Base-by-base conservation (phyloP, 129 eudicot genomes). In the Scalesia atractyloides region DNA sequence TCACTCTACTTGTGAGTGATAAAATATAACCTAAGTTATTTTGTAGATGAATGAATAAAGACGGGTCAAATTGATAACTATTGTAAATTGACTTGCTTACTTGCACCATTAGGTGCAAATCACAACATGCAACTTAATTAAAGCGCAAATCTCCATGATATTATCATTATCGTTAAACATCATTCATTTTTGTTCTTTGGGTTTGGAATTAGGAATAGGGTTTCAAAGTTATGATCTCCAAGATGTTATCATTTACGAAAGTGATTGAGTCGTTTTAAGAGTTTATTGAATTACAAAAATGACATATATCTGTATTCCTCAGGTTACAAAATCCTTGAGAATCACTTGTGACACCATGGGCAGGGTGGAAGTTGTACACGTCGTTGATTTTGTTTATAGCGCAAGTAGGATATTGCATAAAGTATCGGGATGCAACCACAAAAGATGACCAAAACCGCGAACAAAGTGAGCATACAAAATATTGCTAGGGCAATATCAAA, bases 281-380 rank as follows among this genome's bases (percentile, higher is more conserved):
- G 15, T 47, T 67, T 26, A 26, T 57, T 30, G n/a, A 22, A 24
- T 68, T 66, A 68, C 72, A 48, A 48, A 56, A 68, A 68, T 68
- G 24, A 6, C 16, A 72, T 58, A 41, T 30, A 41, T 14, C 19
- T 58, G 56, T 20, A 66, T 68, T 33, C 30, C 30, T 20, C 53
- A 7, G 58, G 56, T 9, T 41, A 58, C 46, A 30, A 15, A 58
- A 12, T 58, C 30, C 74, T 53, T 9, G 36, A 13, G 16, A 53
- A 69, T 19, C 41, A 72, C 68, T 72, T 57, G 76, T 57, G 67
- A 57, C 76, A 72, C 76, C 76, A 72, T 11, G 67, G 76, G 68
- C 76, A 72, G 11, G 61, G 77, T 7, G 69, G 69, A 60, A 60
- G 77, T 73, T 73, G 70, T 5, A 73, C 61, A 53, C 39, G 77